Percentiles rank a stretch among this genome's conserved stretches.
Conservation (phyloP, 106 monocot genomes). For the Dioscorea alata region DNA sequence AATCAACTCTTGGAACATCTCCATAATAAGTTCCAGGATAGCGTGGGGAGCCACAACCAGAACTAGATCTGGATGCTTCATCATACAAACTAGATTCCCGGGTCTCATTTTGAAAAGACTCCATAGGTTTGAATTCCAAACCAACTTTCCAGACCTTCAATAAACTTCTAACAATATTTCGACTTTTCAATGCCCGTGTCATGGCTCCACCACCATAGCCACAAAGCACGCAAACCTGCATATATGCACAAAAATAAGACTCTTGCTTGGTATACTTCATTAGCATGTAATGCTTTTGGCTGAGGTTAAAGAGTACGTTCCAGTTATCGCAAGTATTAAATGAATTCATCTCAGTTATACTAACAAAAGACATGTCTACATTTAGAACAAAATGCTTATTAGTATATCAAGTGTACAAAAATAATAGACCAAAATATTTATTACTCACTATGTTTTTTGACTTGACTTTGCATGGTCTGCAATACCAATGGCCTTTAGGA, state of each 20-base stretch:
- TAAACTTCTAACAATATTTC: constrained; percentile 59
- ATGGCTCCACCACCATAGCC: constrained; percentile 93
- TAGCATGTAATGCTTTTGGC: too few relatives aligned
- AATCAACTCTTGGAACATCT: constrained; percentile 1
- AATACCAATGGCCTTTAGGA: constrained; percentile 65
- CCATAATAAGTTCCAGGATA: constrained; percentile 5
- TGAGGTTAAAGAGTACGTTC: too few relatives aligned
- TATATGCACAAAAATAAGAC: constrained; percentile 10
- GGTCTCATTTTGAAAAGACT: constrained; percentile 6
- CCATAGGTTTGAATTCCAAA: constrained; percentile 3
- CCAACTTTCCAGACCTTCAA: constrained; percentile 48
- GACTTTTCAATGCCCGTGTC: constrained; percentile 67
- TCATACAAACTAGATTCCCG: constrained; percentile 3
- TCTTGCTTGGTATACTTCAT: too few relatives aligned
- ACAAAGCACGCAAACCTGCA: constrained; percentile 83
- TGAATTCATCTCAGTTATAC: too few relatives aligned
- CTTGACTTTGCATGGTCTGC: constrained; percentile 73
- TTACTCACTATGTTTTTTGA: constrained; percentile 53
- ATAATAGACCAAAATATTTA: neutral
- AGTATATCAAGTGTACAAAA: too few relatives aligned
- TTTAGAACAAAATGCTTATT: too few relatives aligned
- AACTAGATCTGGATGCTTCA: constrained; percentile 14
- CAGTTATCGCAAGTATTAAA: neutral
- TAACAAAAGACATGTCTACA: too few relatives aligned
- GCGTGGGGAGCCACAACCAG: constrained; percentile 8